Conservation (phyloP, 768 basidiomycete species). For the Candolleomyces efflorescens region DNA sequence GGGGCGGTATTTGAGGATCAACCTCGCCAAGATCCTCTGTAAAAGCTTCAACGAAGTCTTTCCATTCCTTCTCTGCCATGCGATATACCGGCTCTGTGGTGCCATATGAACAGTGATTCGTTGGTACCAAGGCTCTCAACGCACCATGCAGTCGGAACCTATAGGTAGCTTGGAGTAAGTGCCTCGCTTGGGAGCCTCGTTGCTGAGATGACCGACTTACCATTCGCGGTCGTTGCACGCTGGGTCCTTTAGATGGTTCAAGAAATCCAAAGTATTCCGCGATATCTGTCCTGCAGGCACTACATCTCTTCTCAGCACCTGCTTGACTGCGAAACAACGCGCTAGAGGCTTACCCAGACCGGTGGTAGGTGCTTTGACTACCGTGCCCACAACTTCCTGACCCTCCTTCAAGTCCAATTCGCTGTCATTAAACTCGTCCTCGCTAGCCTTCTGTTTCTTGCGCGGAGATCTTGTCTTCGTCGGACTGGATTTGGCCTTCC, state of each 20-base stretch:
- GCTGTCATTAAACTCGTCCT: conserved; percentile 25
- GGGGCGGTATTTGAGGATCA: conserved; percentile 79
- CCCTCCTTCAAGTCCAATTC: conserved; percentile 53
- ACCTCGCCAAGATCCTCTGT: conserved; percentile 63
- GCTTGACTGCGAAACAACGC: background rate
- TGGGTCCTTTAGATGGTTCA: conserved; percentile 64
- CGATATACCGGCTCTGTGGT: conserved; percentile 70
- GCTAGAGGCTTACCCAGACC: conserved; percentile 59
- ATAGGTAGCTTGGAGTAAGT: background rate
- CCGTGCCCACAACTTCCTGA: conserved; percentile 66
- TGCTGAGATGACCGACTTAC: conserved; percentile 29
- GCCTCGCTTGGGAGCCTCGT: background rate
- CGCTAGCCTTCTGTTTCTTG: conserved; percentile 26
- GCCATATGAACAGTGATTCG: background rate
- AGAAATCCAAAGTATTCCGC: conserved; percentile 78
- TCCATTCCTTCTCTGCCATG: conserved; percentile 86
- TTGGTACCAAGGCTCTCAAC: background rate
- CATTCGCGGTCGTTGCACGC: conserved; percentile 82
- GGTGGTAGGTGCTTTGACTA: conserved; percentile 77
- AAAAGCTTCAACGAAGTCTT: conserved; percentile 72
- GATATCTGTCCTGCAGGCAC: conserved; percentile 87
- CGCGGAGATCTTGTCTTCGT: conserved; percentile 16
- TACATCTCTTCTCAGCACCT: conserved; percentile 46
- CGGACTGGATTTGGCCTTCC: background rate
- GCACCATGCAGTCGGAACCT: conserved; percentile 85